Percentiles rank a stretch among this genome's conserved stretches.
Evolutionary conservation across 2,329 filamentous ascomycete species (phyloP).

Genomic region (Fusarium anguioides): DNA sequence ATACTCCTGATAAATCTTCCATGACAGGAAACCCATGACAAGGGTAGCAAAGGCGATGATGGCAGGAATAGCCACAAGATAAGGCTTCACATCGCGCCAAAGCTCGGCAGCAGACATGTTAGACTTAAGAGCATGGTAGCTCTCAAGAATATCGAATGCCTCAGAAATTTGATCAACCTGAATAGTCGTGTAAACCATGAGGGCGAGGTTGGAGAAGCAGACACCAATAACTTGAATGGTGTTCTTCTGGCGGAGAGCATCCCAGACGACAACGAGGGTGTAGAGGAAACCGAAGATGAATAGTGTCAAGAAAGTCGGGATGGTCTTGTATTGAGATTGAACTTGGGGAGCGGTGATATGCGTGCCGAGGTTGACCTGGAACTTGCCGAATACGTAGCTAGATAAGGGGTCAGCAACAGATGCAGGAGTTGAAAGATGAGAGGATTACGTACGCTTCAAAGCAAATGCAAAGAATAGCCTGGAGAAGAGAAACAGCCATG

Average conservation of each 20-base stretch:
- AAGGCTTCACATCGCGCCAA: slow-evolving; percentile 77
- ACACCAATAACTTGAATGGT: slow-evolving; percentile 98
- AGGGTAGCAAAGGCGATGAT: slow-evolving; percentile 82
- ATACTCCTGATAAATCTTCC: slow-evolving; percentile 98
- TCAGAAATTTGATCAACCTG: slow-evolving; percentile 90
- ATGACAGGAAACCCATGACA: slow-evolving; percentile 80
- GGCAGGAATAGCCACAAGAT: slow-evolving; percentile 85
- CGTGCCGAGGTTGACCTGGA: slow-evolving; percentile 71
- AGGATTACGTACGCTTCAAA: slow-evolving; percentile 80
- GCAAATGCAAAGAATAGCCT: slow-evolving; percentile 82
- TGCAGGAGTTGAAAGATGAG: not conserved
- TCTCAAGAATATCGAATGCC: slow-evolving; percentile 69
- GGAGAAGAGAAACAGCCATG: slow-evolving; percentile 76
- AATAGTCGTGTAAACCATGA: slow-evolving; percentile 92
- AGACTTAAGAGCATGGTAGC: slow-evolving; percentile 57
- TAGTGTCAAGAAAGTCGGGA: slow-evolving; percentile 93
- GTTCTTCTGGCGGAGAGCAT: slow-evolving; percentile 93
- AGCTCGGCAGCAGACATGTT: slow-evolving; percentile 57
- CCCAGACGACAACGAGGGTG: slow-evolving; percentile 88
- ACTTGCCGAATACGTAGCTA: slow-evolving; percentile 90
- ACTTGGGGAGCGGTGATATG: slow-evolving; percentile 54
- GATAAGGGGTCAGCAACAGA: slow-evolving; percentile 26
- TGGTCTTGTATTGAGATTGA: slow-evolving; percentile 72
- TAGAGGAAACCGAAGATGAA: slow-evolving; percentile 99
- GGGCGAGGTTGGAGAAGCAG: slow-evolving; percentile 89